Evolutionary conservation across 345 rosid genomes (phyloP).

Genomic region (Cardamine resedifolia): DNA sequence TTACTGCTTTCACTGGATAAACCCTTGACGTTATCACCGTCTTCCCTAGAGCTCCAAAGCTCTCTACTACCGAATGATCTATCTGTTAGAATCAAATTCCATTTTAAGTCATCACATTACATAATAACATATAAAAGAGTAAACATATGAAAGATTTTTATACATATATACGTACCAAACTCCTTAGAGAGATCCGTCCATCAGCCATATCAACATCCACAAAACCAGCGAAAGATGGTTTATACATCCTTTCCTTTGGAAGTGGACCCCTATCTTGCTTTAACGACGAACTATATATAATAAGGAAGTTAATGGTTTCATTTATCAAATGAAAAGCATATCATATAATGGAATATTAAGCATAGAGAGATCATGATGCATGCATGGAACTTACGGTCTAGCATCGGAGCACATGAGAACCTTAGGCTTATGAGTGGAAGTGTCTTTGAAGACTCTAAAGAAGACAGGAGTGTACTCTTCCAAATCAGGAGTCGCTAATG

Average conservation of each 20-base stretch:
- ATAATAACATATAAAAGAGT: too few species aligned
- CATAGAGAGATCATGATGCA: neutral
- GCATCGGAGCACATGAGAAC: slow-evolving; percentile 89
- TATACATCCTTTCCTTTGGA: slow-evolving; percentile 41
- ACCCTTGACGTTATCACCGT: slow-evolving; percentile 72
- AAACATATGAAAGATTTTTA: too few species aligned
- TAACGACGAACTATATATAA: slow-evolving; percentile 49
- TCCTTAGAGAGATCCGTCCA: slow-evolving; percentile 62
- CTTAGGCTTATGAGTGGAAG: slow-evolving; percentile 35
- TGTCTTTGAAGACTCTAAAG: slow-evolving; percentile 66
- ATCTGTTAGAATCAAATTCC: slow-evolving; percentile 37
- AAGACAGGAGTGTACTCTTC: slow-evolving; percentile 80
- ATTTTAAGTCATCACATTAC: neutral
- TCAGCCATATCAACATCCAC: slow-evolving; percentile 62
- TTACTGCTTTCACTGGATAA: slow-evolving; percentile 62
- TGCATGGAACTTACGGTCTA: slow-evolving; percentile 44
- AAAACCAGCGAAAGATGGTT: slow-evolving; percentile 74
- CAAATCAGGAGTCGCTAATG: slow-evolving; percentile 59
- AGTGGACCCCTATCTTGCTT: slow-evolving; percentile 15
- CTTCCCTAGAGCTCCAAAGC: slow-evolving; percentile 71
- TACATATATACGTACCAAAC: slow-evolving; percentile 72
- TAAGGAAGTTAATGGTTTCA: neutral
- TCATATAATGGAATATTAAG: neutral
- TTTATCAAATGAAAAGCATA: neutral
- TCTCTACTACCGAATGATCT: slow-evolving; percentile 76